Base-by-base conservation (phyloP, 768 basidiomycete genomes). In the Crepidotus variabilis region DNA sequence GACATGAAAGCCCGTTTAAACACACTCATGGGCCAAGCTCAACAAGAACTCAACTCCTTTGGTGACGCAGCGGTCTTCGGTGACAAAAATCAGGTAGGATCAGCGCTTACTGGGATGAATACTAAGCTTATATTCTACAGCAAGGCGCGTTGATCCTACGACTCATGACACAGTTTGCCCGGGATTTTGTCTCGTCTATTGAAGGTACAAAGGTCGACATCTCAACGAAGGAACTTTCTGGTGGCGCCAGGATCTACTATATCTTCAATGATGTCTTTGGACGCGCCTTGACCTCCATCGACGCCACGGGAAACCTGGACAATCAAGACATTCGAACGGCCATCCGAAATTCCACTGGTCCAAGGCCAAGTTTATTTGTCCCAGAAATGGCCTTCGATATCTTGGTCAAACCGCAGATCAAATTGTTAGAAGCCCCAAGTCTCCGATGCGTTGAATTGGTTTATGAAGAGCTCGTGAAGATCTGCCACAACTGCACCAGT, bases 211-310 rank as follows among this genome's bases (percentile, higher is more conserved):
- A 93, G 55, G 82, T 96, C 36, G 92, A 97, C 59, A 90, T 98
- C 64, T 96, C 94, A 1, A 99, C 97, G 0, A 99, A 99, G 69
- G 97, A 99, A 69, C 85, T 99, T 14, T 98, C 92, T 6, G 97
- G 97, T 43, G 97, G 97, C 47, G 97, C 97, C 21, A 84, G 97
- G 53, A 94, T 99, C 72, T 98, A 98, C 73, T 98, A 98, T 75
- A 98, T 99, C 69, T 99, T 99, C 82, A 94, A 98, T 69, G 97
- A 98, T 65, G 85, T 98, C 52, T 99, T 98, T 66, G 97, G 97
- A 1, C 81, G 89, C 51, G 97, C 96, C 1, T 84, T 99, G 6
- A 82, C 85, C 54, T 88, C 84, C 6, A 92, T 99, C 65, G 90
- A 98, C 67, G 87, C 97, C 1, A 93, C 94, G 13, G 80, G 85